Evolutionary conservation across 768 basidiomycete genomes (phyloP), one percentile per base, ranked within the genome.

Genomic region (Auricularia sp.): DNA sequence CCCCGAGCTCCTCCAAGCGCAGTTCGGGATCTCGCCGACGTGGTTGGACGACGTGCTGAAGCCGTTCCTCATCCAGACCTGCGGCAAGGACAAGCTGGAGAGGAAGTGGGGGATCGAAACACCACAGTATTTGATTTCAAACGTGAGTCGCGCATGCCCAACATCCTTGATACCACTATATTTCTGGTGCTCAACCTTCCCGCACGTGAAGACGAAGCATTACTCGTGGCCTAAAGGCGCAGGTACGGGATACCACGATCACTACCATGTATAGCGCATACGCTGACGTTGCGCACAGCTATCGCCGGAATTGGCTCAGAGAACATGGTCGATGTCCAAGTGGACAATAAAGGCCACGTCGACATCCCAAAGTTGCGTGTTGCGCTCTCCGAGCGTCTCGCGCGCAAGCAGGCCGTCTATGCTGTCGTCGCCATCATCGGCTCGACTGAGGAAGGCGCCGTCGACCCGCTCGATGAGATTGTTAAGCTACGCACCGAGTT

Each of bases 161-260:
- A 29, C 29, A 29, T 29, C 29, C 29, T 29, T 29, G 29, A 29
- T 29, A 1, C 24, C 24, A 24, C 29, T 29, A 29, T 29, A 29
- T 29, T 29, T 2, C 29, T 3, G 29, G 29, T 29, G 29, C 29
- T 29, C 29, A 29, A 29, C 29, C 29, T 29, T 29, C 29, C 29
- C 29, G 29, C 29, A 29, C 29, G 29, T 29, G 29, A 18, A 10
- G 44, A 51, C 47, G 5, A 16, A 18, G 14, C 47, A 51, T 18
- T 51, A 51, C 16, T 81, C 80, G 1, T 82, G 81, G 81, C 79
- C 79, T 11, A 82, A 82, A 68, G 74, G 74, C 21, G 76, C 78
- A 24, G 77, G 80, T 80, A 29, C 29, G 29, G 29, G 29, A 29
- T 3, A 29, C 29, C 29, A 2, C 29, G 29, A 29, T 29, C 29